Evolutionary conservation across 441 rosid genomes (phyloP).

Genomic region (Euphorbia corollata): DNA sequence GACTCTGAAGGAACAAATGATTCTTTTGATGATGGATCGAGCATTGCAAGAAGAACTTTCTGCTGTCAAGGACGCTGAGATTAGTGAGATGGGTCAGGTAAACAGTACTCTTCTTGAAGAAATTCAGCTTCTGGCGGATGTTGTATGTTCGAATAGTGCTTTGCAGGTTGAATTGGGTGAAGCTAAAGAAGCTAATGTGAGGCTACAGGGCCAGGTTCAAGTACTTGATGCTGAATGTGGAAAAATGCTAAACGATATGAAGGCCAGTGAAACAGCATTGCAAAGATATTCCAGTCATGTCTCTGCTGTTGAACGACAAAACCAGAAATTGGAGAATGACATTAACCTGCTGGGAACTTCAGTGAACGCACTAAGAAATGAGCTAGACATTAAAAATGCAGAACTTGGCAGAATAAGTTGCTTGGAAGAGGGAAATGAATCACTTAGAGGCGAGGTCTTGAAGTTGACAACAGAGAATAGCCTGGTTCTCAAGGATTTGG

Average conservation of each 20-base stretch:
- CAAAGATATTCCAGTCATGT: slow-evolving; percentile 28
- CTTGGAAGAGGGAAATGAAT: slow-evolving; percentile 33
- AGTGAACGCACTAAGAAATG: slow-evolving; percentile 26
- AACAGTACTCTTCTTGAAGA: slow-evolving; percentile 16
- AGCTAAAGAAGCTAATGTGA: slow-evolving; percentile 26
- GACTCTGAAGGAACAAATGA: slow-evolving; percentile 42
- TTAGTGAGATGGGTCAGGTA: slow-evolving; percentile 16
- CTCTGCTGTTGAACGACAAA: slow-evolving; percentile 29
- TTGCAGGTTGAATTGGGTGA: slow-evolving; percentile 32
- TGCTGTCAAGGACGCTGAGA: slow-evolving; percentile 34
- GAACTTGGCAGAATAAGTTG: slow-evolving; percentile 27
- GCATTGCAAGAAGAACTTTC: slow-evolving; percentile 45
- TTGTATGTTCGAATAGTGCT: slow-evolving; percentile 19
- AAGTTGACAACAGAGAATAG: slow-evolving; percentile 42
- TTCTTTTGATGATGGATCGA: slow-evolving; percentile 44
- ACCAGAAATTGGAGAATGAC: slow-evolving; percentile 29
- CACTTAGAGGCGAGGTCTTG: slow-evolving; percentile 31
- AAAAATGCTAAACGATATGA: slow-evolving; percentile 25
- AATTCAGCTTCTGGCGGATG: slow-evolving; percentile 19
- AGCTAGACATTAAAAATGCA: slow-evolving; percentile 30
- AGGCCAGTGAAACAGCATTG: slow-evolving; percentile 29
- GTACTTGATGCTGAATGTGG: slow-evolving; percentile 32
- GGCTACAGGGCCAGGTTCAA: slow-evolving; percentile 30
- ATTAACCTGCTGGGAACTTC: slow-evolving; percentile 30
- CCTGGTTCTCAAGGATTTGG: slow-evolving; percentile 44